A percentile compares a stretch with the other conserved stretches of the same genome.
These are phyloP conservation scores for Wickerhamomyces hampshirensis DNA, from an alignment of 805 yeast species.

Conservation along the genomic window DNA sequence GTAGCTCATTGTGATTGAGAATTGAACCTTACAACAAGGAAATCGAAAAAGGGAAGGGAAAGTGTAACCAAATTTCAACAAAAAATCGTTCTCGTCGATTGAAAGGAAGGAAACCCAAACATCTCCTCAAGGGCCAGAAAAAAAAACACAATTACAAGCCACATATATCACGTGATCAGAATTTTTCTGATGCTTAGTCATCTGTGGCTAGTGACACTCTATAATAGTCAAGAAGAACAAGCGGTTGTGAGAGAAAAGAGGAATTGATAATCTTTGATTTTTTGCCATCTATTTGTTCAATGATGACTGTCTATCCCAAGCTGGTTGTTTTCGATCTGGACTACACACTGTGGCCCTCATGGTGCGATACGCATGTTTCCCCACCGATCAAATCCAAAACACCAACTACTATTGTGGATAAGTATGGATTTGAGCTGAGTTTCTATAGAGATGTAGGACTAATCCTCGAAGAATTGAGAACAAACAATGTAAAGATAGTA, in stretches of 20 bases:
- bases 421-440: conserved; percentile 45
- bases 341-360: conserved; percentile 76
- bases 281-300: neutral
- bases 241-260: too few species aligned
- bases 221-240: too few species aligned
- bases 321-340: conserved; percentile 73
- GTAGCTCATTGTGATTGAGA: conserved; percentile 51
- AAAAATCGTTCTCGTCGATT: neutral
- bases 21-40: neutral
- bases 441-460: conserved; percentile 66
- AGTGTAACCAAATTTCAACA: neutral
- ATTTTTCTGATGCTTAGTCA: too few species aligned
- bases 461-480: conserved; percentile 49
- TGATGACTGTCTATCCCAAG: conserved; percentile 29
- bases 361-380: conserved; percentile 74
- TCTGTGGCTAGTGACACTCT: too few species aligned
- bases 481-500: conserved; percentile 45
- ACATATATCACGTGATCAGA: too few species aligned
- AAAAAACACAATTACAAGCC: too few species aligned
- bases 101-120: too few species aligned
- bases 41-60: neutral
- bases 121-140: too few species aligned
- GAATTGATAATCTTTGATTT: neutral
- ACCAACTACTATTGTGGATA: conserved; percentile 41
- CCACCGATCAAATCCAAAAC: conserved; percentile 44